Evolutionary conservation across 345 rosid species (phyloP).

Genomic region (Eucalyptus erythrocorys): DNA sequence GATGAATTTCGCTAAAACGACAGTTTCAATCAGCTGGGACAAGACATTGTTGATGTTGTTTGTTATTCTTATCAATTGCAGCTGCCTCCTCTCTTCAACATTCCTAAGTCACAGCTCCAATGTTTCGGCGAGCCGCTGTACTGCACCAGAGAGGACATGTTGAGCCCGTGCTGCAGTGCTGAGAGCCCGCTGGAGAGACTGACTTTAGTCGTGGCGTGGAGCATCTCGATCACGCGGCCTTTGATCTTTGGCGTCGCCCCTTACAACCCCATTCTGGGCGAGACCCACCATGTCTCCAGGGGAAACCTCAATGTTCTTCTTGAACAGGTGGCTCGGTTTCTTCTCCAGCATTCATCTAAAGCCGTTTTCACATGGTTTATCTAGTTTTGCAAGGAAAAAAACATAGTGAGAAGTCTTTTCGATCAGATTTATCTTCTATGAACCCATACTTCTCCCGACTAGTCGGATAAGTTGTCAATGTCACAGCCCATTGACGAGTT

Average conservation of each 20-base stretch:
- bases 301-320: slow-evolving; percentile 55
- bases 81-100: slow-evolving; percentile 67
- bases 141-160: slow-evolving; percentile 23
- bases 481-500: background rate
- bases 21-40: background rate
- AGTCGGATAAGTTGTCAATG: background rate
- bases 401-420: background rate
- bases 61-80: slow-evolving; percentile 3
- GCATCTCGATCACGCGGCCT: slow-evolving; percentile 53
- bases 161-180: slow-evolving; percentile 26
- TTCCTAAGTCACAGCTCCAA: slow-evolving; percentile 83
- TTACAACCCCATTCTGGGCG: slow-evolving; percentile 78
- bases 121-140: slow-evolving; percentile 55
- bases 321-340: slow-evolving; percentile 37
- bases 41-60: background rate
- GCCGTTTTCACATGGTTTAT: background rate
- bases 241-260: slow-evolving; percentile 58
- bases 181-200: slow-evolving; percentile 50
- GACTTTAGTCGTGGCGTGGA: slow-evolving; percentile 49
- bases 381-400: too few species aligned
- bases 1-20: background rate
- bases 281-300: slow-evolving; percentile 80
- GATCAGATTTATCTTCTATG: background rate
- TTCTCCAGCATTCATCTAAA: background rate
- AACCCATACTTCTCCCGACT: background rate